Evolutionary conservation across 495 filamentous ascomycete species (phyloP).

Genomic region (Patellaria atrata): DNA sequence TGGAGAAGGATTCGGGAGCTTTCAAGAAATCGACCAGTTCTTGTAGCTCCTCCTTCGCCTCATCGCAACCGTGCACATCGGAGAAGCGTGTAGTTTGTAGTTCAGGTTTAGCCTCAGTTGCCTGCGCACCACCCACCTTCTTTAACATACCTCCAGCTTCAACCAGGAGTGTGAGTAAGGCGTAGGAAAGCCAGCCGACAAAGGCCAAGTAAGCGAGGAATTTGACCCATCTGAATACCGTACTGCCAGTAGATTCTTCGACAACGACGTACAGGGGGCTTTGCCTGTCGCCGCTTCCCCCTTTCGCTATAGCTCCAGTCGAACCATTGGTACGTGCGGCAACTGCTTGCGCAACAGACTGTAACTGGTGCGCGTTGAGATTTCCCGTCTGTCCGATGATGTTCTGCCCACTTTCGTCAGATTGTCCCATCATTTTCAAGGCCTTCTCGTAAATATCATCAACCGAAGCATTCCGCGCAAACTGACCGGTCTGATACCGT

Average conservation of each 20-base stretch:
- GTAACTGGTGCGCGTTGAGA: slow-evolving; percentile 49
- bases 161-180: slow-evolving; percentile 61
- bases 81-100: slow-evolving; percentile 81
- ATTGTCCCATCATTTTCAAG: slow-evolving; percentile 47
- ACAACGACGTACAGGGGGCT: slow-evolving; percentile 86
- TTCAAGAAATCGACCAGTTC: slow-evolving; percentile 93
- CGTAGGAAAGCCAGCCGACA: slow-evolving; percentile 55
- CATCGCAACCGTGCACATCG: slow-evolving; percentile 94
- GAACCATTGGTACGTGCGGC: slow-evolving; percentile 58
- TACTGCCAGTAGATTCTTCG: slow-evolving; percentile 69
- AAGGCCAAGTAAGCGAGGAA: slow-evolving; percentile 67
- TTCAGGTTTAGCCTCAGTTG: slow-evolving; percentile 75
- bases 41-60: slow-evolving; percentile 94
- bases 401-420: slow-evolving; percentile 26
- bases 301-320: slow-evolving; percentile 42
- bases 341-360: slow-evolving; percentile 77
- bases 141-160: slow-evolving; percentile 65
- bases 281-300: slow-evolving; percentile 55
- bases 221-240: slow-evolving; percentile 80
- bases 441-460: slow-evolving; percentile 64
- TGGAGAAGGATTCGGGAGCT: slow-evolving; percentile 80
- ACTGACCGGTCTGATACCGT: slow-evolving; percentile 70
- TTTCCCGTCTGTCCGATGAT: slow-evolving; percentile 25
- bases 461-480: slow-evolving; percentile 58
- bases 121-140: slow-evolving; percentile 54